A percentile compares a stretch with the other conserved stretches of the same genome.
Evolutionary conservation across 306 rosid genomes (phyloP).

Genomic region (Cucurbita maxima): DNA sequence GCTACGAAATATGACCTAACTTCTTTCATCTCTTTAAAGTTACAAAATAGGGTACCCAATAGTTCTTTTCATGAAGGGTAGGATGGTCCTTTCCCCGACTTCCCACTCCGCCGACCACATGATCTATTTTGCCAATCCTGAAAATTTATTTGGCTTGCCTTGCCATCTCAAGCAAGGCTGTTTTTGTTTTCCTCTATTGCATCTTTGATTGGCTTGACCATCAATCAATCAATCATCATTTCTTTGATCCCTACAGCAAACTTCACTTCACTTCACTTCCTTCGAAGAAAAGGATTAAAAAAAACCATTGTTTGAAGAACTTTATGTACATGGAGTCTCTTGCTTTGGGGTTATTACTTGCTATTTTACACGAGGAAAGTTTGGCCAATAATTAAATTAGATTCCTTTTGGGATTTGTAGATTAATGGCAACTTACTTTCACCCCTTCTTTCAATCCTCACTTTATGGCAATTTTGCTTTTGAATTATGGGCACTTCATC

Average conservation of each 20-base stretch:
- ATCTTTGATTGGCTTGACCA: neutral
- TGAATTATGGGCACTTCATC: neutral
- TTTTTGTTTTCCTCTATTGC: neutral
- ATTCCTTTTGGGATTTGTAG: neutral
- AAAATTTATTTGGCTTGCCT: neutral
- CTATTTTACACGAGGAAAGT: neutral
- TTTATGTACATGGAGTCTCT: neutral
- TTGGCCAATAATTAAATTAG: neutral
- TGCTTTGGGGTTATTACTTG: neutral
- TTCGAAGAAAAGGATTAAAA: neutral
- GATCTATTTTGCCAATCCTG: neutral
- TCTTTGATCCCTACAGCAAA: neutral
- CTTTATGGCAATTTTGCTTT: neutral
- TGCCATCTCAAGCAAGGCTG: neutral
- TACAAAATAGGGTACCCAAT: neutral
- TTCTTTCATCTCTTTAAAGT: neutral
- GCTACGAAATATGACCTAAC: neutral
- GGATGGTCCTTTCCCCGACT: neutral
- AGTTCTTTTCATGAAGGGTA: neutral
- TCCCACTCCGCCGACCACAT: neutral
- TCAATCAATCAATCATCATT: neutral
- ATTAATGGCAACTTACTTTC: slow-evolving; percentile 1
- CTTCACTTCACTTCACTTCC: neutral
- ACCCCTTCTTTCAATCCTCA: neutral
- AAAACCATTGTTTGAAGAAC: neutral